Conservation (phyloP, 2,329 filamentous ascomycete species). For the Fusarium newnesense region DNA sequence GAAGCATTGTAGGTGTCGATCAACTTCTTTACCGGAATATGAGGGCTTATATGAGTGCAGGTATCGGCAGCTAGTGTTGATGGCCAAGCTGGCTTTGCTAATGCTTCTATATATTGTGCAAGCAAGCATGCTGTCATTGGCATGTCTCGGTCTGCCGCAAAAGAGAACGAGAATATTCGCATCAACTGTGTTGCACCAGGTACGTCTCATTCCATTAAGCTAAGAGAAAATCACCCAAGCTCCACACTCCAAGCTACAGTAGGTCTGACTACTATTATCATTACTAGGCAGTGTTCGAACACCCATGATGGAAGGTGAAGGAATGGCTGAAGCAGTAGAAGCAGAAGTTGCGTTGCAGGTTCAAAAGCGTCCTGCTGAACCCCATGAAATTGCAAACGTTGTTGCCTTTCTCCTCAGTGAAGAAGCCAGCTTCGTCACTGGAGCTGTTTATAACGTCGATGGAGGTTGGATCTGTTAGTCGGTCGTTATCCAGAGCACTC, state of each 20-base stretch:
- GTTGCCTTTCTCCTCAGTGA: background rate
- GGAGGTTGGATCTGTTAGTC: background rate
- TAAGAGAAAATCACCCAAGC: background rate
- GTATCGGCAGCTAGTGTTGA: background rate
- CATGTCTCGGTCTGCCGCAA: background rate
- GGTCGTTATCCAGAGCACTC: background rate
- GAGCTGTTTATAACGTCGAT: background rate
- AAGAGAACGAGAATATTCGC: background rate
- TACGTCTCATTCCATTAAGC: background rate
- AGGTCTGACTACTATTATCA: background rate
- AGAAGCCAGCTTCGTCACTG: background rate
- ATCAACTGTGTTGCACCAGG: background rate
- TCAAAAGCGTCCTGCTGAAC: background rate
- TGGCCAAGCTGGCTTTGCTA: background rate
- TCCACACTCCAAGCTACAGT: fast-evolving
- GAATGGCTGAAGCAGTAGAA: background rate
- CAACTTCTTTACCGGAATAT: fast-evolving
- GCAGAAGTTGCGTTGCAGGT: background rate
- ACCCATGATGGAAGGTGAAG: background rate
- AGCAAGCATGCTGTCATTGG: background rate
- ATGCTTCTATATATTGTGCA: background rate
- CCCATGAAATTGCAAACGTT: background rate
- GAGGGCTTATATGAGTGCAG: background rate
- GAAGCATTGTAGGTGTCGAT: background rate
- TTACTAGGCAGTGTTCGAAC: background rate